Percentiles rank a stretch among this genome's conserved stretches.
Evolutionary conservation across 805 yeast species (phyloP).

Genomic region (Saccharomycopsis fermentans): DNA sequence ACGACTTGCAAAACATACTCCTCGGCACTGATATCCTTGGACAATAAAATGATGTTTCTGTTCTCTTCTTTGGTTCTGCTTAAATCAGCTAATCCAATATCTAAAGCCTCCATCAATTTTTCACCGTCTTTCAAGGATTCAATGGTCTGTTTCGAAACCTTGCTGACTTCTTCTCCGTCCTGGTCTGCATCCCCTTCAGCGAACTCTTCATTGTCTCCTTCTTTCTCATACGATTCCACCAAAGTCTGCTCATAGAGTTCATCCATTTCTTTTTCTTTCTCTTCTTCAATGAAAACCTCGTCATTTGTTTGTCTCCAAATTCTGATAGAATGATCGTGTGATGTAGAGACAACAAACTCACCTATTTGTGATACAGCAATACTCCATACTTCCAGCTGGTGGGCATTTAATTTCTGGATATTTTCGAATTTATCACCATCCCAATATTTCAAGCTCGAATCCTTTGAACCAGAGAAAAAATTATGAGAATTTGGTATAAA

Average conservation of each 20-base stretch:
- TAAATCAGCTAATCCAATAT: slow-evolving; percentile 65
- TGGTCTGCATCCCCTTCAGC: slow-evolving; percentile 29
- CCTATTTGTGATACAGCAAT: slow-evolving; percentile 68
- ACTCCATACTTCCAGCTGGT: slow-evolving; percentile 92
- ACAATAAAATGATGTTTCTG: slow-evolving; percentile 62
- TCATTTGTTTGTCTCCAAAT: slow-evolving; percentile 93
- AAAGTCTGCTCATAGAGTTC: slow-evolving; percentile 80
- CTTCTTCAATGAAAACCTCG: slow-evolving; percentile 94
- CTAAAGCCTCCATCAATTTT: slow-evolving; percentile 82
- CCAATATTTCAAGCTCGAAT: slow-evolving; percentile 88
- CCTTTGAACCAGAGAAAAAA: slow-evolving; percentile 85
- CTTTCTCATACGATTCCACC: slow-evolving; percentile 60
- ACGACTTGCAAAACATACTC: slow-evolving; percentile 69
- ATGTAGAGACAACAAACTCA: slow-evolving; percentile 60
- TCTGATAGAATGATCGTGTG: slow-evolving; percentile 90
- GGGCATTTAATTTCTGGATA: slow-evolving; percentile 77
- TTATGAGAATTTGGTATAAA: slow-evolving; percentile 82
- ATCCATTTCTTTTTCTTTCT: slow-evolving; percentile 90
- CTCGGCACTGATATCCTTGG: slow-evolving; percentile 56
- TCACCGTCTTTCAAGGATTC: slow-evolving; percentile 95
- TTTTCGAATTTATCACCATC: slow-evolving; percentile 96
- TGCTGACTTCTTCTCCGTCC: slow-evolving; percentile 42
- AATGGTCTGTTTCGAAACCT: slow-evolving; percentile 71
- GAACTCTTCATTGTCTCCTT: slow-evolving; percentile 32
- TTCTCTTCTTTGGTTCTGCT: slow-evolving; percentile 44